phyloP scores from a whole-genome alignment of 2,329 filamentous ascomycete genomes.

The Fusarium fujikuroi region DNA sequence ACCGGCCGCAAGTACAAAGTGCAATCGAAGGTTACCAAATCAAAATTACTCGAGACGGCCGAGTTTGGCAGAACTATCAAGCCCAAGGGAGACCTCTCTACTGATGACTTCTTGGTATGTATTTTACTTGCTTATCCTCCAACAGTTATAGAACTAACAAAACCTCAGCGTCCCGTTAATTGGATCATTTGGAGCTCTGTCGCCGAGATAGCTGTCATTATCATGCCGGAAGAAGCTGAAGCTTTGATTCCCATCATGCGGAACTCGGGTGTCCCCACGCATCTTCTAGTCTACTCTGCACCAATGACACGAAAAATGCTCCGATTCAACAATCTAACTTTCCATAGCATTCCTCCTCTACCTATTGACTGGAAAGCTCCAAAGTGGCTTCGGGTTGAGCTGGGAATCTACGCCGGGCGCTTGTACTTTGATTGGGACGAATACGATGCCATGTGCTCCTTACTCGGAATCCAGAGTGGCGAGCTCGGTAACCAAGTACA shows the following conservation, averaged over 20 bases:
- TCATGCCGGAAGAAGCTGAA: constrained; percentile 72
- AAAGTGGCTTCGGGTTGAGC: constrained; percentile 63
- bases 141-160: constrained; percentile 3
- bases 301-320: constrained; percentile 62
- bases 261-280: constrained; percentile 12
- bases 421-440: constrained; percentile 68
- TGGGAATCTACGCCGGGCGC: constrained; percentile 69
- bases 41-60: constrained; percentile 47
- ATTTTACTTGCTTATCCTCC: not conserved
- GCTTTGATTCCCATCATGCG: constrained; percentile 58
- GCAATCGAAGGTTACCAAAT: constrained; percentile 29
- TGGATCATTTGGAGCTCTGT: constrained; percentile 68
- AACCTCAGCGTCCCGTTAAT: constrained; percentile 59
- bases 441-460: constrained; percentile 48
- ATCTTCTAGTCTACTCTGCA: constrained; percentile 66
- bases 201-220: constrained; percentile 60
- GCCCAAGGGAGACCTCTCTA: constrained; percentile 31
- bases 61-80: constrained; percentile 42
- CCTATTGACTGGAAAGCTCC: constrained; percentile 58
- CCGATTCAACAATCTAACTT: constrained; percentile 65
- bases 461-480: constrained; percentile 46
- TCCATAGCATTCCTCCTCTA: constrained; percentile 63
- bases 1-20: constrained; percentile 51
- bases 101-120: constrained; percentile 41
- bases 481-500: not conserved